Conservation (phyloP, 345 rosid species). For the Mercurialis annua region DNA sequence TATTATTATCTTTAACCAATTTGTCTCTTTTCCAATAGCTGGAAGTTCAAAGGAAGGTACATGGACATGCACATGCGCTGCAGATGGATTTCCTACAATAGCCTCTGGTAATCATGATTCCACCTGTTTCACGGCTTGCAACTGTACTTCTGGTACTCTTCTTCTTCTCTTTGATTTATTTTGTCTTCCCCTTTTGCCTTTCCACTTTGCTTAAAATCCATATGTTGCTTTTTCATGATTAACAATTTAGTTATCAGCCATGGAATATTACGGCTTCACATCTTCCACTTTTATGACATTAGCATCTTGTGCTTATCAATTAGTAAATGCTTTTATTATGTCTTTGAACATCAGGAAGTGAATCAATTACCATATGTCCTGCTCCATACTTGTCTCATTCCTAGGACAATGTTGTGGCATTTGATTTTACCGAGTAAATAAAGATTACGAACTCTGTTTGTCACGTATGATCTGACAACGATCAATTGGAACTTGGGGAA, state of each 20-base stretch:
- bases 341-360: neutral
- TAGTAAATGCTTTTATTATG: neutral
- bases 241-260: neutral
- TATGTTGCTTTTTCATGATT: neutral
- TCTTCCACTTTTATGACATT: conserved; percentile 1
- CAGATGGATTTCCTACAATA: conserved; percentile 70
- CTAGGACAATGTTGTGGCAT: neutral
- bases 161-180: neutral
- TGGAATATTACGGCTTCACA: neutral
- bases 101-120: conserved; percentile 36
- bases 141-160: conserved; percentile 76
- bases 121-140: conserved; percentile 78
- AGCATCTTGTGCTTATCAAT: neutral
- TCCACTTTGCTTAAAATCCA: neutral
- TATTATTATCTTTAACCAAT: conserved; percentile 4
- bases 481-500: neutral
- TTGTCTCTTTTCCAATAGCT: conserved; percentile 29
- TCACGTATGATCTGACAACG: neutral
- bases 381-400: neutral
- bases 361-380: neutral
- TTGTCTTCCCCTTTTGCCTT: neutral
- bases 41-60: conserved; percentile 37
- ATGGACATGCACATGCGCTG: conserved; percentile 74
- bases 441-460: neutral
- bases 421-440: neutral